Base-by-base conservation (phyloP, 176 grass and related monocot genomes). In the Bothriochloa decipiens region DNA sequence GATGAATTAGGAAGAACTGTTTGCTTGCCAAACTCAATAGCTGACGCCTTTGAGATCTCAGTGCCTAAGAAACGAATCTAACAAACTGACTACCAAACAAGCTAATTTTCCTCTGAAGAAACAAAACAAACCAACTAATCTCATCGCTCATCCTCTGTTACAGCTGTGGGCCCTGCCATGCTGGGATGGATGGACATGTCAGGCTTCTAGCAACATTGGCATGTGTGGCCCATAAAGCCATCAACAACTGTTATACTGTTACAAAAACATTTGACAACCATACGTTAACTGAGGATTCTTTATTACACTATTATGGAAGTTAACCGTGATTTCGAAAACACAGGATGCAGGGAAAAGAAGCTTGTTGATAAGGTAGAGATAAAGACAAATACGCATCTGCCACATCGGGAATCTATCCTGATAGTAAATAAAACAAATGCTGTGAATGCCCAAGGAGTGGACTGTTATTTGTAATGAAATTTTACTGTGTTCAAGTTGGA, bases 391-490 rank as follows among this genome's bases (percentile, higher is more conserved):
- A 32, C 20, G 50, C 11, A 46, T 20, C 4, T 73, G 4, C 17
- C 3, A 73, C 36, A 58, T 61, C 5, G 1, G 12, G 84, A 58
- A 1, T 69, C 18, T 61, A 14, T 29, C 7, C 37, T 75, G 29
- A 49, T 27, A 14, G 18, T 20, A 79, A 60, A 37, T 47, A 37
- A 76, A 73, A 3, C 10, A 20, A 25, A 25, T 55, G 70, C 27
- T 36, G 27, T 11, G 0, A 65, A 29, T 25, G 17, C 8, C 42
- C 1, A 49, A 20, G 16, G 26, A 50, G 14, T 63, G 49, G 35
- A 17, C 65, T 81, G 65, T 65, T 64, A 28, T 20, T 82, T 77
- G n/a, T 72, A 15, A 70, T 86, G 18, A 78, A 67, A 16, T 42
- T 7, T 58, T 16, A 12, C 46, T 46, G 37, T 46, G 46, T 50